These are phyloP conservation scores for Sporothrix brasiliensis DNA, from an alignment of 2,329 filamentous ascomycete species.

Conservation along the genomic window DNA sequence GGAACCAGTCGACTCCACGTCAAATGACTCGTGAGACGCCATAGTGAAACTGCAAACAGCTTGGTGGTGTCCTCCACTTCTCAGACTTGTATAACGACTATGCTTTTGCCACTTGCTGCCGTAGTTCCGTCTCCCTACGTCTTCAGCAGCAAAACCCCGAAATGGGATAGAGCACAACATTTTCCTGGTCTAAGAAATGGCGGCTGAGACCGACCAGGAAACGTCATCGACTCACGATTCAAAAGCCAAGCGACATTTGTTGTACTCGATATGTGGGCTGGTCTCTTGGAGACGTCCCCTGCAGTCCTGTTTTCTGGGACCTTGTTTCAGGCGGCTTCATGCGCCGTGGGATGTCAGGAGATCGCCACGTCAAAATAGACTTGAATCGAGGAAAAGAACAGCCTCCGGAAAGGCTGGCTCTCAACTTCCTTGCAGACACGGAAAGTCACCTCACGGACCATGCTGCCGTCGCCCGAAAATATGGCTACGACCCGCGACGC, in stretches of 20 bases:
- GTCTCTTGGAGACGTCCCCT: not conserved
- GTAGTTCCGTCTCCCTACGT: not conserved
- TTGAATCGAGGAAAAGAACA: not conserved
- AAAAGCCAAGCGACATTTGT: not conserved
- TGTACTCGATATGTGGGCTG: not conserved
- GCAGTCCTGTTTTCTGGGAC: not conserved
- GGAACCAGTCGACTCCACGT: not conserved
- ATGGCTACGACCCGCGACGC: not conserved
- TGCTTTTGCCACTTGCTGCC: not conserved
- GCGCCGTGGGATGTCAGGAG: slow-evolving; percentile 11
- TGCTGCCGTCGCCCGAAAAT: not conserved
- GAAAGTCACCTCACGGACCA: slow-evolving; percentile 18
- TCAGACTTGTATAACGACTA: not conserved
- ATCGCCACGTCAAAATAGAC: slow-evolving; percentile 21
- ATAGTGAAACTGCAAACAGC: slow-evolving; percentile 1
- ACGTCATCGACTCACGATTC: not conserved
- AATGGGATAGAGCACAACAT: not conserved
- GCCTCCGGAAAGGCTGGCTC: not conserved
- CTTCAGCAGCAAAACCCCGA: not conserved
- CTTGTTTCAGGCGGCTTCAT: slow-evolving; percentile 29
- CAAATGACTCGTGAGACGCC: not conserved
- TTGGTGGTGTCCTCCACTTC: not conserved
- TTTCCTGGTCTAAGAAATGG: not conserved
- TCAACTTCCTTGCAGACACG: not conserved
- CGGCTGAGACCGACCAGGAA: not conserved